A percentile compares a stretch with the other conserved stretches of the same genome.
phyloP scores from a whole-genome alignment of 1,284 basidiomycete genomes.

The Austropuccinia psidii region DNA sequence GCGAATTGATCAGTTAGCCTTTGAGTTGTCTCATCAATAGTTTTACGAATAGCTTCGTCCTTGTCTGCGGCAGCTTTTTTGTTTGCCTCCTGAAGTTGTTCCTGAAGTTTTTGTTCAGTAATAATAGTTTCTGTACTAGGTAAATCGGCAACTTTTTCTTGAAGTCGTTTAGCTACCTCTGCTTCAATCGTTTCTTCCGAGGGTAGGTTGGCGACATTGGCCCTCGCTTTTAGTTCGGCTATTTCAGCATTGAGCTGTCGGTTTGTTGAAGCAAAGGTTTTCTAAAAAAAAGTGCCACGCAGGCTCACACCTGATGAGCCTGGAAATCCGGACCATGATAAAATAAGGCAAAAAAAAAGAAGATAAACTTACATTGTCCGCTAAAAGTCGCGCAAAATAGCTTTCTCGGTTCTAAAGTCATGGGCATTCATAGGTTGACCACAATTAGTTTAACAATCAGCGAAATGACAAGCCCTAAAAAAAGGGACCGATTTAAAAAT shows the following conservation, averaged over 20 bases:
- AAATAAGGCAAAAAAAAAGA: not conserved
- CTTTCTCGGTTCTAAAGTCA: not conserved
- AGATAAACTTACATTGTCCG: not conserved
- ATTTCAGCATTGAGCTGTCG: slow-evolving; percentile 6
- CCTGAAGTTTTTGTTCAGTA: not conserved
- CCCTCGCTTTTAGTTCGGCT: not conserved
- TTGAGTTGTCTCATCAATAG: slow-evolving; percentile 16
- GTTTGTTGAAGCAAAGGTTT: not conserved
- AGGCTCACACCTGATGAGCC: not conserved
- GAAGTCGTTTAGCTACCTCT: slow-evolving; percentile 24
- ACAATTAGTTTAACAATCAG: not conserved
- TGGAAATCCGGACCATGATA: not conserved
- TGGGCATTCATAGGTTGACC: not conserved
- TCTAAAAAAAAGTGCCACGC: not conserved
- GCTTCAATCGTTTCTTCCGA: slow-evolving; percentile 8
- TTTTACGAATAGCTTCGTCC: slow-evolving; percentile 8
- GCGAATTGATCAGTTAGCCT: slow-evolving; percentile 8
- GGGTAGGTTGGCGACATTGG: not conserved
- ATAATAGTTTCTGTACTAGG: not conserved
- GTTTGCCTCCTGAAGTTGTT: slow-evolving; percentile 5
- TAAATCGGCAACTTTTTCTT: slow-evolving; percentile 12
- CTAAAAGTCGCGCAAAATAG: not conserved
- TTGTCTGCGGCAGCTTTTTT: slow-evolving; percentile 9
- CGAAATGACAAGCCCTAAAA: not conserved
- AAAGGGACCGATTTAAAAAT: not conserved